Base-by-base conservation (phyloP, 176 grass and related monocot species). In the Cenchrus purpureus region DNA sequence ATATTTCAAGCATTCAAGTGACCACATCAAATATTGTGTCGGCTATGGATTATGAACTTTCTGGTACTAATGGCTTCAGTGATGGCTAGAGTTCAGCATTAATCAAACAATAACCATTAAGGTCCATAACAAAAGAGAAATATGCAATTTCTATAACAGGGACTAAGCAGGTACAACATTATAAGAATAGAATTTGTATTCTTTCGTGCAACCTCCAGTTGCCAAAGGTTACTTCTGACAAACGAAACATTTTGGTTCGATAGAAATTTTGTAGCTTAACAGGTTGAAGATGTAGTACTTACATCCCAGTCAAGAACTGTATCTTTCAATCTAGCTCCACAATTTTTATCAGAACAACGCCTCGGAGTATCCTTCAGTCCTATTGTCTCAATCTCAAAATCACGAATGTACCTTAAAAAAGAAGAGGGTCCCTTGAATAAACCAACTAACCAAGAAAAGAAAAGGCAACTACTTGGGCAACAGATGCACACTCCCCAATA, bases 231-330 rank as follows among this genome's bases (percentile, higher is more conserved):
- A 49, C 57, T 78, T 83, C 37, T 65, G 53, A 17, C 59, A 72
- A 78, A 88, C 10, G 46, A 65, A 78, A 76, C 19, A 79, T 25
- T 76, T 74, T 7, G 6, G 64, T 77, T 42, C 76, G n/a, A 78
- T 28, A 59, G 16, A 54, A 52, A 48, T 1, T 9, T 17, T 68
- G 32, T 44, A 68, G 67, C 20, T 80, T 28, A 71, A 55, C 61
- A 71, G 73, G 78, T 83, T 58, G 45, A 54, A 79, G 51, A 45
- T 56, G 22, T 73, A 76, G 19, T 48, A 55, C 77, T 84, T 86
- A 98, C 96, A 87, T 98, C 96, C 96, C 96, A 98, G 86, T 98
- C 96, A 89, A 98, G 96, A 87, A 98, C 93, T 75, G 93, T 98
- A 74, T 98, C 93, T 83, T 90, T 98, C 71, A 98, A 86, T 85